Conservation (phyloP, 345 rosid species). For the Gossypium rotundifolium region DNA sequence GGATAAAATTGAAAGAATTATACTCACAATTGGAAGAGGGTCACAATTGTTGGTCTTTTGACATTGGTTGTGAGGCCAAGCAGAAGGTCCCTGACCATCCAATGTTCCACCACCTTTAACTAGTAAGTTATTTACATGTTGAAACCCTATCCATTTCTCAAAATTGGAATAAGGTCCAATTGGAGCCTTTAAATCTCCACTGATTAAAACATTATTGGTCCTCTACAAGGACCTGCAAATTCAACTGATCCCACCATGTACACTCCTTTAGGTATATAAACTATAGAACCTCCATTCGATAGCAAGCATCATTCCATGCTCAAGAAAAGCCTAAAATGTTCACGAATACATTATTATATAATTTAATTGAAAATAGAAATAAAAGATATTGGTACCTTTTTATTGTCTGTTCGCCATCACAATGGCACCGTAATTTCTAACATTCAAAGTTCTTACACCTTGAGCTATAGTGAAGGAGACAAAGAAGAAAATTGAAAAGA, state of each 20-base stretch:
- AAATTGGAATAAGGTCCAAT: constrained; percentile 18
- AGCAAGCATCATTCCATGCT: constrained; percentile 9
- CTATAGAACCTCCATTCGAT: not conserved
- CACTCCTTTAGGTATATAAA: not conserved
- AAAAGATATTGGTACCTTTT: not conserved
- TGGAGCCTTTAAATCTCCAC: constrained; percentile 44
- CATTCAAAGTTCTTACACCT: not conserved
- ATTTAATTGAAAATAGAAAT: not conserved
- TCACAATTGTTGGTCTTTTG: too few species aligned
- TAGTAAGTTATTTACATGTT: constrained; percentile 26
- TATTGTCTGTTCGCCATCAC: not conserved
- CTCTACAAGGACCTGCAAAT: constrained; percentile 46
- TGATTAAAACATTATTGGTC: constrained; percentile 22
- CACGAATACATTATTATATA: not conserved
- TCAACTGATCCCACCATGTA: not conserved
- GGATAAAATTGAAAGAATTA: too few species aligned
- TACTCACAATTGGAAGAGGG: too few species aligned
- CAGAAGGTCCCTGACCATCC: constrained; percentile 54
- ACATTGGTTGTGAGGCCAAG: constrained; percentile 2
- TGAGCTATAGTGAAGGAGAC: not conserved
- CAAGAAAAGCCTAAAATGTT: not conserved
- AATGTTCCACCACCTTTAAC: constrained; percentile 53
- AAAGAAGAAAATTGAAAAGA: not conserved
- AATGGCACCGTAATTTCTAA: not conserved
- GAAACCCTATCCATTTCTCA: constrained; percentile 42